Evolutionary conservation across 345 rosid species (phyloP).

Genomic region (Eutrema japonicum): DNA sequence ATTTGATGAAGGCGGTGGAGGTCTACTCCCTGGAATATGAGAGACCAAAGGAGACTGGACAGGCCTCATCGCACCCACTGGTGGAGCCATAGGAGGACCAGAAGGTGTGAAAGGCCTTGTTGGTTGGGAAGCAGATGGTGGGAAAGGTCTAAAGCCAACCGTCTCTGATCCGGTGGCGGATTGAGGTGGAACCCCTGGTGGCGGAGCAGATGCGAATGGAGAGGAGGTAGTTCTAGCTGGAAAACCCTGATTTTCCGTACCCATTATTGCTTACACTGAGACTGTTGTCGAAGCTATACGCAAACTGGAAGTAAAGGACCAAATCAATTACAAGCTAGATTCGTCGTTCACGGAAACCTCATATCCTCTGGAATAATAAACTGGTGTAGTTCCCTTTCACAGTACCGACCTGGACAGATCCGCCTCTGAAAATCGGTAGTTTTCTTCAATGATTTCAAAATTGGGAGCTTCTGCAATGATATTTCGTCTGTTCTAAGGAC

Average conservation of each 20-base stretch:
- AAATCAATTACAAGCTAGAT: conserved; percentile 36
- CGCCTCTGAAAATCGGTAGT: not conserved
- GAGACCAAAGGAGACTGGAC: conserved; percentile 37
- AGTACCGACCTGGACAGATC: conserved; percentile 36
- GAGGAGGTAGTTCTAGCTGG: conserved; percentile 57
- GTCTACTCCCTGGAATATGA: conserved; percentile 39
- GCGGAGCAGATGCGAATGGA: conserved; percentile 72
- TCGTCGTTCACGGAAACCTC: conserved; percentile 17
- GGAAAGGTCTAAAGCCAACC: conserved; percentile 54
- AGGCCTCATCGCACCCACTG: conserved; percentile 56
- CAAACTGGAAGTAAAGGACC: conserved; percentile 9
- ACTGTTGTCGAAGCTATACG: conserved; percentile 14
- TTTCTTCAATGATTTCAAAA: conserved; percentile 6
- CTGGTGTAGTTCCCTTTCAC: not conserved
- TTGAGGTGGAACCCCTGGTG: conserved; percentile 57
- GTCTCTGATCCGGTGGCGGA: conserved; percentile 59
- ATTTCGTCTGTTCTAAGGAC: not conserved
- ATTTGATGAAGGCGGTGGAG: conserved; percentile 48
- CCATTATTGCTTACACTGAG: conserved; percentile 59
- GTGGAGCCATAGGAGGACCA: conserved; percentile 51
- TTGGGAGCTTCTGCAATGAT: conserved; percentile 17
- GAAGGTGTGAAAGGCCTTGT: conserved; percentile 50
- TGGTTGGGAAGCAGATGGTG: conserved; percentile 54
- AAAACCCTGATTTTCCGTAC: conserved; percentile 68
- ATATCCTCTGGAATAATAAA: conserved; percentile 5